Base-by-base conservation (phyloP, 2,329 filamentous ascomycete species). In the Aspergillus eucalypticola region DNA sequence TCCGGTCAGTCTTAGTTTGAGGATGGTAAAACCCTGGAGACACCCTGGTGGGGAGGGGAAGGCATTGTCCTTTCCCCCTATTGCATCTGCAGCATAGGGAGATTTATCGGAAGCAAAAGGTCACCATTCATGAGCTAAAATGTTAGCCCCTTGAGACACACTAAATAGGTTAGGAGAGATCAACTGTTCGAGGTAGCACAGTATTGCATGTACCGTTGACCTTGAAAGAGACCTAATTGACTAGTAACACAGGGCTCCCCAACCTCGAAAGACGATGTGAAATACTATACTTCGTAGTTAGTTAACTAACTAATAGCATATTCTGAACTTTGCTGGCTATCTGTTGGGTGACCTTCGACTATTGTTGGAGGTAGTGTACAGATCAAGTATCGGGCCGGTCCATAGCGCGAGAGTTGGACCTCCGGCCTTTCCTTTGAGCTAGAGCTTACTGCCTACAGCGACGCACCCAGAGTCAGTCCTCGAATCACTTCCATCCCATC, bases 331-430 rank as follows among this genome's bases (percentile, higher is more conserved):
- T 29, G 27, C 19, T 29, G 10, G 2, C 8, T 49, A 4, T 11
- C 46, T 32, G 46, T 50, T 50, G 15, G 46, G 17, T 49, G 23
- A 49, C 13, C 23, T 29, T 49, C 44, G 10, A 49, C 15, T 15
- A n/a, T 44, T 17, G 46, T 35, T 35, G 39, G 38, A 42, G 44
- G 23, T 48, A 21, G 19, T 21, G 19, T 21, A 38, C 56, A 61
- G 59, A 61, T 59, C 46, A 50, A 35, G 46, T 50, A 59, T 54
- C 61, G 61, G 61, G 48, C 61, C 61, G 61, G 59, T 59, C 61
- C 61, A 63, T 63, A 54, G 61, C 59, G 60, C 56, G 48, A 29
- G 48, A 29, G 52, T 32, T 50, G 46, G 46, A 17, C n/a, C 46
- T n/a, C 23, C 44, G 23, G 13, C 8, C 44, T 11, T 49, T 15